These are phyloP conservation scores for Calocybe gangraenosa DNA, from an alignment of 768 basidiomycete genomes.

Conservation along the genomic window DNA sequence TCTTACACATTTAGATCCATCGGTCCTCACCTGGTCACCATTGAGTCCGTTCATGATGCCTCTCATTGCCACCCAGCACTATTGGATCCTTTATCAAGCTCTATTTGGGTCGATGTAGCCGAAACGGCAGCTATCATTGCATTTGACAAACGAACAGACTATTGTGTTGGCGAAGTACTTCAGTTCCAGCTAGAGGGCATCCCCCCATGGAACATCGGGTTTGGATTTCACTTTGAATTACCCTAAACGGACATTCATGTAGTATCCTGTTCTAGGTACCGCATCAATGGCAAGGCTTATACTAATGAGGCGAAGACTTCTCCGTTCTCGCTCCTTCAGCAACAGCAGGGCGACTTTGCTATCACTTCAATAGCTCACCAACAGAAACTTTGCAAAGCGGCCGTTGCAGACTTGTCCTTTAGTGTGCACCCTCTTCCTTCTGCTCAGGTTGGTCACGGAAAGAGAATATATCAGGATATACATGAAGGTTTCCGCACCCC, in stretches of 20 bases:
- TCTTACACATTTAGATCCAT: constrained; percentile 72
- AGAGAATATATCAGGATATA: constrained; percentile 77
- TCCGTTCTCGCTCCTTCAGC: constrained; percentile 82
- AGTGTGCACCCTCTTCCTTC: constrained; percentile 80
- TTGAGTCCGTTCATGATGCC: constrained; percentile 77
- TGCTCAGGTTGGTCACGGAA: constrained; percentile 86
- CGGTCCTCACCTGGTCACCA: constrained; percentile 74
- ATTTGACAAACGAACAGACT: constrained; percentile 70
- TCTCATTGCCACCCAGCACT: constrained; percentile 76
- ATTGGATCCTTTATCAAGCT: constrained; percentile 54
- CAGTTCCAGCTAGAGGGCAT: constrained; percentile 94
- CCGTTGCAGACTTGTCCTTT: constrained; percentile 70
- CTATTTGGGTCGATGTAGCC: constrained; percentile 88
- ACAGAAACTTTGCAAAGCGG: constrained; percentile 86
- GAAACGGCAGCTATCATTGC: constrained; percentile 93
- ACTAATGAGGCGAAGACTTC: constrained; percentile 73
- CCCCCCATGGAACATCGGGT: constrained; percentile 91
- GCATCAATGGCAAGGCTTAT: constrained; percentile 70
- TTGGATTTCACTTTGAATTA: constrained; percentile 17
- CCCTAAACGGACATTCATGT: neutral
- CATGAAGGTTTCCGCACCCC: constrained; percentile 64
- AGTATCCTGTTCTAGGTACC: constrained; percentile 51
- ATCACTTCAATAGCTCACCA: constrained; percentile 88
- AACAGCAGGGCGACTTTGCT: constrained; percentile 79
- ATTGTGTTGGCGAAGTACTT: constrained; percentile 85